Percentiles rank a stretch among this genome's conserved stretches.
phyloP scores from a whole-genome alignment of 1,284 basidiomycete species.

The Phylloporus gajari region DNA sequence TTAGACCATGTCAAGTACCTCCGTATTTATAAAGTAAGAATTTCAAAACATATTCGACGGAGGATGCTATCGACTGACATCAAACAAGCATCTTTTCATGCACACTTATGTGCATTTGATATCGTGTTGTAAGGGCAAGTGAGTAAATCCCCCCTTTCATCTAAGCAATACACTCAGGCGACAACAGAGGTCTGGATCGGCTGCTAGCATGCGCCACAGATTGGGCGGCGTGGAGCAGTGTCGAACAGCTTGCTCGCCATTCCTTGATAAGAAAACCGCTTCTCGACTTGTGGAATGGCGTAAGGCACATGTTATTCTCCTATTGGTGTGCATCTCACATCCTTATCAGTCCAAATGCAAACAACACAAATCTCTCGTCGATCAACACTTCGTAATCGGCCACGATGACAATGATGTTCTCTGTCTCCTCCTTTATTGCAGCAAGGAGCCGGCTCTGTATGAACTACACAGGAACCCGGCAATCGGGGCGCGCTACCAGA shows the following conservation, averaged over 20 bases:
- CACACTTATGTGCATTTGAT: constrained; percentile 36
- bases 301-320: constrained; percentile 12
- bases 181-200: constrained; percentile 17
- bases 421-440: constrained; percentile 35
- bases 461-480: constrained; percentile 9
- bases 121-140: constrained; percentile 25
- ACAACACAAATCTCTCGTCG: constrained; percentile 19
- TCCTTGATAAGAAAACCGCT: constrained; percentile 26
- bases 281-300: constrained; percentile 12
- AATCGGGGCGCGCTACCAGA: neutral
- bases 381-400: neutral
- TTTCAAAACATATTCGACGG: neutral
- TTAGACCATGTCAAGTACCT: constrained; percentile 19
- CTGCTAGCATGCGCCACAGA: constrained; percentile 15
- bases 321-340: constrained; percentile 1
- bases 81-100: constrained; percentile 36
- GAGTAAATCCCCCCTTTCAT: neutral
- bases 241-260: constrained; percentile 34
- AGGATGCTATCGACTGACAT: constrained; percentile 15
- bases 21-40: constrained; percentile 36
- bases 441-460: constrained; percentile 28
- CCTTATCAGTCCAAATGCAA: constrained; percentile 24
- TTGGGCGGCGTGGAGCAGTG: constrained; percentile 30
- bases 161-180: neutral
- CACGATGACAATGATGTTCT: constrained; percentile 34